Base-by-base conservation (phyloP, 2,329 filamentous ascomycete genomes). In the Beauveria brongniartii region DNA sequence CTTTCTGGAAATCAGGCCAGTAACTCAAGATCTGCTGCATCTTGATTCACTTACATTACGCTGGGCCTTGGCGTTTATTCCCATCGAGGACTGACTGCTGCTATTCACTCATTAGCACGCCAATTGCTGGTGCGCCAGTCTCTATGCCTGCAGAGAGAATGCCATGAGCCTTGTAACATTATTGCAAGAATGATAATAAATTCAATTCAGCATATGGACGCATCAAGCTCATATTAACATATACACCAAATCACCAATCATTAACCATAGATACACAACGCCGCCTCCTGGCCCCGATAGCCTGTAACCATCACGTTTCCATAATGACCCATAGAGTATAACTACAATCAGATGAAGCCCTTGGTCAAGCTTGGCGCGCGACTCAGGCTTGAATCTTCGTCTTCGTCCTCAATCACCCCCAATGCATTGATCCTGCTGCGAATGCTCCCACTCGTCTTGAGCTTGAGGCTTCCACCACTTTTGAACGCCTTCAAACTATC, bases 401-500 rank as follows among this genome's bases (percentile, higher is more conserved):
- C 75, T 62, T 79, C 78, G 28, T 74, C 74, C 22, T 75, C 74
- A 43, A 74, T 75, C 51, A 67, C 72, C 63, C 67, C 67, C 69
- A 71, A 72, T 59, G 69, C 69, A 52, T 68, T 69, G 64, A 71
- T 67, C 61, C 70, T 71, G 63, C 72, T 73, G 59, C 70, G 73
- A 57, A 75, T 77, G 57, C 68, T 75, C 1, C 59, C 30, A 64
- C 84, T 82, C 68, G 72, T 18, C n/a, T 43, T 56, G 41, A 56
- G 34, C 30, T 24, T 37, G 20, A 54, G 20, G 12, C 43, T 48
- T 7, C 67, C 68, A 4, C 73, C 72, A 10, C 74, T 76, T 72
- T 82, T 86, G 30, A 92, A 75, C 65, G 88, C 90, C 72, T 93
- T 95, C 84, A 88, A 90, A 2, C 85, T 86, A 66, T 95, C 92